Percentiles rank a stretch among this genome's conserved stretches.
phyloP scores from a whole-genome alignment of 164 flowering plant species.

The Brasenia schreberi region DNA sequence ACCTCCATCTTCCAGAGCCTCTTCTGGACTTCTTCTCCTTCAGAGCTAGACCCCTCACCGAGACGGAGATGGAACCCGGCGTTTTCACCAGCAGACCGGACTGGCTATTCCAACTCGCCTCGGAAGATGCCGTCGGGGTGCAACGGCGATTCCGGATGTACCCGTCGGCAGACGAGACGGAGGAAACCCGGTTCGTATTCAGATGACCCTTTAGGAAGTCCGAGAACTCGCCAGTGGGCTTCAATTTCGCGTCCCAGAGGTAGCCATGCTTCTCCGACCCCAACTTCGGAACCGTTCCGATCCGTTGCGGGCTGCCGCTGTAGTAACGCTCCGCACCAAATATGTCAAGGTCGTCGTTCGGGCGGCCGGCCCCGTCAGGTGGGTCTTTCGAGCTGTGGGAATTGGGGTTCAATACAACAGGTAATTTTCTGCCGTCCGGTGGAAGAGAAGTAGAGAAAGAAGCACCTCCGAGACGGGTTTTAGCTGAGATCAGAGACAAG shows the following conservation, averaged over 20 bases:
- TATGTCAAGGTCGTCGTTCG: slow-evolving; percentile 22
- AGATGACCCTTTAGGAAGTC: slow-evolving; percentile 1
- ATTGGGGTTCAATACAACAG: too few species aligned
- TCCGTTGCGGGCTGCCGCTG: slow-evolving; percentile 26
- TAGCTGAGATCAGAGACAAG: slow-evolving; percentile 5
- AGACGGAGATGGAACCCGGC: slow-evolving; percentile 29
- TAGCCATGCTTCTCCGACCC: slow-evolving; percentile 1
- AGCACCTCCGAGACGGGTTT: slow-evolving; percentile 10
- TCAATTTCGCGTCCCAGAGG: slow-evolving; percentile 1
- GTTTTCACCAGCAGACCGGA: slow-evolving; percentile 51
- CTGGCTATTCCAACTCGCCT: slow-evolving; percentile 94
- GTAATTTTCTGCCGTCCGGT: slow-evolving; percentile 1
- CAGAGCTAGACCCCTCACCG: slow-evolving; percentile 13
- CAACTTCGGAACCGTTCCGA: neutral
- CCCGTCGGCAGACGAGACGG: slow-evolving; percentile 43
- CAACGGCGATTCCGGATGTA: slow-evolving; percentile 38
- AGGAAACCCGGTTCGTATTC: slow-evolving; percentile 23
- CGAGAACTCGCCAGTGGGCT: slow-evolving; percentile 3
- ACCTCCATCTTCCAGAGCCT: slow-evolving; percentile 30
- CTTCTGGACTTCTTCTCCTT: slow-evolving; percentile 8
- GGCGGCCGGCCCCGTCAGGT: neutral
- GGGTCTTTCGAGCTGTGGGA: neutral
- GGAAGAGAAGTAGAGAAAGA: slow-evolving; percentile 33
- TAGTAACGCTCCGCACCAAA: slow-evolving; percentile 69
- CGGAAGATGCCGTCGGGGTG: slow-evolving; percentile 84